Conservation (phyloP, 345 rosid genomes). For the Linum lewisii region DNA sequence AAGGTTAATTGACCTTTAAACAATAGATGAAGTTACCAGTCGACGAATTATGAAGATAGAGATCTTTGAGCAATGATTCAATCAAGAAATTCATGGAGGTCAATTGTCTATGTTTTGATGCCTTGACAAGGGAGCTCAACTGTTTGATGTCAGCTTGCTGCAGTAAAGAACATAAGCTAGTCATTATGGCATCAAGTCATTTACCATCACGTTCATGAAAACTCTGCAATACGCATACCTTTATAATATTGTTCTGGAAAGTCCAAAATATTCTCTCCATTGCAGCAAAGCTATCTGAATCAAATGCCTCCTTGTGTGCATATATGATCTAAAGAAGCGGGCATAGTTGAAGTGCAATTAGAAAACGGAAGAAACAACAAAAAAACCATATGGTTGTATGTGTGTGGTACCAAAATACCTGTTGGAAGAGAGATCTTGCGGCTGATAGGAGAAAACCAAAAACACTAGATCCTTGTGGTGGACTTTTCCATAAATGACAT, state of each 20-base stretch:
- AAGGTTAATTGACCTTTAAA: slow-evolving; percentile 8
- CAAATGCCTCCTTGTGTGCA: slow-evolving; percentile 59
- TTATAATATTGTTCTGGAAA: slow-evolving; percentile 22
- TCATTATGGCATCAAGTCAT: not conserved
- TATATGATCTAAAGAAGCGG: slow-evolving; percentile 47
- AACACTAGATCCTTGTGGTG: slow-evolving; percentile 22
- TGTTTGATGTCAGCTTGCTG: slow-evolving; percentile 37
- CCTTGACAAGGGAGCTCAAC: slow-evolving; percentile 41
- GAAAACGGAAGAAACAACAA: not conserved
- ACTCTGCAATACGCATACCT: slow-evolving; percentile 27
- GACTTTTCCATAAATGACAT: slow-evolving; percentile 43
- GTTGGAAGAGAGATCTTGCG: slow-evolving; percentile 54
- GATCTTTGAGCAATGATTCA: slow-evolving; percentile 47
- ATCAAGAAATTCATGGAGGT: slow-evolving; percentile 35
- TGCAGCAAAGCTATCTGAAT: slow-evolving; percentile 39
- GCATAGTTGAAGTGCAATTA: slow-evolving; percentile 11
- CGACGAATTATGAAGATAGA: slow-evolving; percentile 39
- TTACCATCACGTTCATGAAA: not conserved
- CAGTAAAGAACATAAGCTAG: slow-evolving; percentile 8
- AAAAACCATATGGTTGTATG: slow-evolving; percentile 1
- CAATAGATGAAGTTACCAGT: slow-evolving; percentile 27
- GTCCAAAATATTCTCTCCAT: slow-evolving; percentile 44
- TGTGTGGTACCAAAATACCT: slow-evolving; percentile 33
- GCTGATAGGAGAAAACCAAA: slow-evolving; percentile 38
- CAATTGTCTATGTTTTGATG: slow-evolving; percentile 55